These are phyloP conservation scores for Lodderomyces oxycetoniae DNA, from an alignment of 1,139 yeast species.

Conservation along the genomic window DNA sequence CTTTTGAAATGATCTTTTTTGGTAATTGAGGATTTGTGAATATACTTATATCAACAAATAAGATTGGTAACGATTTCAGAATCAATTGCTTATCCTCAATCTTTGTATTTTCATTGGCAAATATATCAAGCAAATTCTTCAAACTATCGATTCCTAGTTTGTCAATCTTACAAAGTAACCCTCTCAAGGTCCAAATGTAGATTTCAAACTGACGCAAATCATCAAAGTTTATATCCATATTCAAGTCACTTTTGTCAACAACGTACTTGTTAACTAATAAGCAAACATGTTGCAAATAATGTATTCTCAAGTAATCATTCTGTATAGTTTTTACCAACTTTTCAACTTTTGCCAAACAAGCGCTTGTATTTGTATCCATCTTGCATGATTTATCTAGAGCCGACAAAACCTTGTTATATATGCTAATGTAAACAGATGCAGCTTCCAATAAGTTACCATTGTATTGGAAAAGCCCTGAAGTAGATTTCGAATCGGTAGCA, in stretches of 20 bases:
- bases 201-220: conserved; percentile 39
- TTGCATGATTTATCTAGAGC: conserved; percentile 39
- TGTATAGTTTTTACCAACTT: conserved; percentile 15
- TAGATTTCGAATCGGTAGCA: conserved; percentile 8
- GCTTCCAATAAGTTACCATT: conserved; percentile 21
- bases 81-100: conserved; percentile 16
- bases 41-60: conserved; percentile 61
- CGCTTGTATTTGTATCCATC: conserved; percentile 12
- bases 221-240: neutral
- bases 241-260: conserved; percentile 1
- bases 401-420: conserved; percentile 49
- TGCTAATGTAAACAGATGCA: conserved; percentile 40
- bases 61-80: conserved; percentile 57
- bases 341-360: conserved; percentile 15
- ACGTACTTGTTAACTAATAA: conserved; percentile 51
- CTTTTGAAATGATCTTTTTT: conserved; percentile 40
- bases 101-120: conserved; percentile 27
- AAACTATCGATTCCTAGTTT: conserved; percentile 38
- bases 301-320: conserved; percentile 38
- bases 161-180: conserved; percentile 58
- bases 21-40: conserved; percentile 35
- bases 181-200: conserved; percentile 68
- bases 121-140: conserved; percentile 35
- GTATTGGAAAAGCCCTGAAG: conserved; percentile 8
- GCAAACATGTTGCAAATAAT: conserved; percentile 56